phyloP scores from a whole-genome alignment of 2,329 filamentous ascomycete genomes.

The Colletotrichum sublineola region DNA sequence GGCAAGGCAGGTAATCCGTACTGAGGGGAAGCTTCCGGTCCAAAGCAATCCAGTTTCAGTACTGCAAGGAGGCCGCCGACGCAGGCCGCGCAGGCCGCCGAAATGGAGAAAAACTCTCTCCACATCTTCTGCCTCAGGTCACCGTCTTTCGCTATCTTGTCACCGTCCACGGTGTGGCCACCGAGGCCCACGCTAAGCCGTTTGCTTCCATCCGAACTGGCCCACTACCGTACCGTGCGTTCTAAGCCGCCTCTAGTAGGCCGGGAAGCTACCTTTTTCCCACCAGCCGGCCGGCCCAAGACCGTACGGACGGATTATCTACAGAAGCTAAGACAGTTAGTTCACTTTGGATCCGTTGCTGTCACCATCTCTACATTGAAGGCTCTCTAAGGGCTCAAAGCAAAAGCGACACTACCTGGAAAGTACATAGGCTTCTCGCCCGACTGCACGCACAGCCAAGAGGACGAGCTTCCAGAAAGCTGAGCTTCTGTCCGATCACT shows the following conservation, averaged over 20 bases:
- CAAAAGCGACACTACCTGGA: background rate
- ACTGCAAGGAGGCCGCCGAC: conserved; percentile 32
- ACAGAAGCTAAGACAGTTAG: too few relatives aligned
- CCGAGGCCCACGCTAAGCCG: conserved; percentile 25
- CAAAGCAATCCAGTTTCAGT: conserved; percentile 33
- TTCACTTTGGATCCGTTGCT: too few relatives aligned
- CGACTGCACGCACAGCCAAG: background rate
- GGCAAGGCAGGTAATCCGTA: background rate
- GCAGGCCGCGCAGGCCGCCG: conserved; percentile 28
- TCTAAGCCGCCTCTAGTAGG: background rate
- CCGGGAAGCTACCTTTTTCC: background rate
- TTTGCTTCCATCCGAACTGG: conserved; percentile 29
- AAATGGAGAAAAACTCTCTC: conserved; percentile 19
- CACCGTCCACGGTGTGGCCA: conserved; percentile 5
- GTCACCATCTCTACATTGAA: background rate
- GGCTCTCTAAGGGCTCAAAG: background rate
- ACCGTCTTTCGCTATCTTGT: conserved; percentile 6
- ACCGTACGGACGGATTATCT: background rate
- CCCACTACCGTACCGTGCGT: conserved; percentile 33
- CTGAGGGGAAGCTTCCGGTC: conserved; percentile 34
- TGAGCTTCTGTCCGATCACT: background rate
- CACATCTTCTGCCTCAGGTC: conserved; percentile 39
- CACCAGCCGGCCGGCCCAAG: background rate
- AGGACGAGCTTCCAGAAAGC: conserved; percentile 1
- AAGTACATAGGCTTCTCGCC: background rate